Conservation (phyloP, 306 rosid genomes). For the Macrotyloma uniflorum region DNA sequence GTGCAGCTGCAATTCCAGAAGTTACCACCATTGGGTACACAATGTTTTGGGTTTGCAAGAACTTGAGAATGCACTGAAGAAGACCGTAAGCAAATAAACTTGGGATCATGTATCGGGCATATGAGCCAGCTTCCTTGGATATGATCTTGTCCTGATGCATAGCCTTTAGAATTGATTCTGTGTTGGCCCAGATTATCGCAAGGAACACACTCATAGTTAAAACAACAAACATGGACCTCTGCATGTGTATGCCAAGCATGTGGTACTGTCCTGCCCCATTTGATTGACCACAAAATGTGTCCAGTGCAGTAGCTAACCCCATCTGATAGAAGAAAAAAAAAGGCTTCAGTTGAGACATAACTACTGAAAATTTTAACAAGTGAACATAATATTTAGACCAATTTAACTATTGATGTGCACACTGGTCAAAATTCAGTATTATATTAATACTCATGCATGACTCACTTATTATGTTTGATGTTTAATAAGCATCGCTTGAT, state of each 20-base stretch:
- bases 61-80: constrained; percentile 64
- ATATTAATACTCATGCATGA: too few relatives aligned
- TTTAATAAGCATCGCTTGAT: too few relatives aligned
- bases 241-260: constrained; percentile 68
- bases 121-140: constrained; percentile 62
- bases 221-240: constrained; percentile 61
- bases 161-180: constrained; percentile 35
- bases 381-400: background rate
- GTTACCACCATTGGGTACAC: constrained; percentile 66
- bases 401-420: background rate
- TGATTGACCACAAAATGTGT: constrained; percentile 67
- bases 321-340: constrained; percentile 31
- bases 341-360: background rate
- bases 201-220: constrained; percentile 44
- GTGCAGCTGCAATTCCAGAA: constrained; percentile 48
- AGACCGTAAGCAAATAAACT: constrained; percentile 63
- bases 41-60: constrained; percentile 68
- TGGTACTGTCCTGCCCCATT: constrained; percentile 67
- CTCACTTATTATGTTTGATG: too few relatives aligned
- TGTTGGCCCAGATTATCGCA: constrained; percentile 58
- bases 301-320: constrained; percentile 67
- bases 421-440: background rate
- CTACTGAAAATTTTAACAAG: background rate
- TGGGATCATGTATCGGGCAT: constrained; percentile 60
- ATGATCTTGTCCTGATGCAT: constrained; percentile 41